phyloP scores from a whole-genome alignment of 805 yeast species.

The Metschnikowia shivogae region DNA sequence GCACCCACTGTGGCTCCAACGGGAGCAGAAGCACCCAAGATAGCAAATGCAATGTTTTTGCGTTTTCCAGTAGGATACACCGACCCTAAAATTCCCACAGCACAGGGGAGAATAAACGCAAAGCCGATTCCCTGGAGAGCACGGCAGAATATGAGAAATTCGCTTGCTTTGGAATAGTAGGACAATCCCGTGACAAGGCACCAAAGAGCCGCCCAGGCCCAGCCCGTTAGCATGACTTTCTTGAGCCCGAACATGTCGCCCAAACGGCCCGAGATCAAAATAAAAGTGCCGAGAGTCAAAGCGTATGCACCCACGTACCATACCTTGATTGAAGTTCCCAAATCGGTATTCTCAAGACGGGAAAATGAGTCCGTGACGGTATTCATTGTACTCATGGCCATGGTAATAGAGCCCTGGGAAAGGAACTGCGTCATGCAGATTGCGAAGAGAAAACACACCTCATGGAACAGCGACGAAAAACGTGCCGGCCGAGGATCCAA shows the following conservation, averaged over 20 bases:
- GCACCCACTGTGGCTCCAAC: constrained; percentile 57
- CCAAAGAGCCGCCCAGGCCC: constrained; percentile 54
- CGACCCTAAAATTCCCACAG: constrained; percentile 51
- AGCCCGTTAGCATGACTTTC: constrained; percentile 50
- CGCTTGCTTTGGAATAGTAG: constrained; percentile 43
- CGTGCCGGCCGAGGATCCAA: constrained; percentile 13
- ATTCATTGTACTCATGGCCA: constrained; percentile 38
- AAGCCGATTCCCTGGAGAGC: constrained; percentile 66
- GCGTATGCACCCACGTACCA: constrained; percentile 74
- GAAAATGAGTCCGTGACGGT: constrained; percentile 28
- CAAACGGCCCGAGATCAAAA: constrained; percentile 60
- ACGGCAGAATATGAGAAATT: constrained; percentile 49
- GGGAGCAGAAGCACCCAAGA: constrained; percentile 60
- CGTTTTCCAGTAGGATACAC: constrained; percentile 41
- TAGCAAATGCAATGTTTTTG: constrained; percentile 52
- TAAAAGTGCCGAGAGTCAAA: constrained; percentile 68
- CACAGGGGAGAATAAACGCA: constrained; percentile 57
- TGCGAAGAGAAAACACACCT: constrained; percentile 9
- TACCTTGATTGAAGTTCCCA: constrained; percentile 9
- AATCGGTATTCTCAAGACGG: constrained; percentile 2
- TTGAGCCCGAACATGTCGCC: constrained; percentile 73
- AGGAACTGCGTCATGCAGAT: constrained; percentile 30
- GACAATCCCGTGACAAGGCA: constrained; percentile 57
- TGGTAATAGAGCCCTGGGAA: constrained; percentile 35
- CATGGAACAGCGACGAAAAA: constrained; percentile 11